A percentile compares a stretch with the other conserved stretches of the same genome.
phyloP scores from a whole-genome alignment of 176 grass and related monocot genomes.

The Oryza glaberrima region DNA sequence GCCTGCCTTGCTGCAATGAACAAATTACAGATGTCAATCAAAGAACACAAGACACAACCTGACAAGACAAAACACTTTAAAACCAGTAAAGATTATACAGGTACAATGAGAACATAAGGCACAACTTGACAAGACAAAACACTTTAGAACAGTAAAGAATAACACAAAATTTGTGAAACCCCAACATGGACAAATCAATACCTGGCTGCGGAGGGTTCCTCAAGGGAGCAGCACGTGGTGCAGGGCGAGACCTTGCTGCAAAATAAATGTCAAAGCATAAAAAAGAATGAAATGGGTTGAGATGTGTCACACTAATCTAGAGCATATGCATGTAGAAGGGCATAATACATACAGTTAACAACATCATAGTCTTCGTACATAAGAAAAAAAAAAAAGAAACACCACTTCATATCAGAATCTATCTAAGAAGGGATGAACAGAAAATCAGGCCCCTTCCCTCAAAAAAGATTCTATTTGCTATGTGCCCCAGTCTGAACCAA shows the following conservation, averaged over 20 bases:
- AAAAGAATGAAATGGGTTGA: neutral
- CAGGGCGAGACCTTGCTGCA: conserved; percentile 72
- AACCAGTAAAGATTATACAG: neutral
- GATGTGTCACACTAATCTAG: neutral
- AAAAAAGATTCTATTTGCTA: conserved; percentile 49
- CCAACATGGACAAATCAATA: neutral
- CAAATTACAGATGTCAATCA: neutral
- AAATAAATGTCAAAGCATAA: neutral
- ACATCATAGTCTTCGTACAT: neutral
- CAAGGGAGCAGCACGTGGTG: conserved; percentile 67
- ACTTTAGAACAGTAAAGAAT: neutral
- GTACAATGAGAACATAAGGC: neutral
- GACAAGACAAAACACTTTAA: neutral
- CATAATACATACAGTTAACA: neutral
- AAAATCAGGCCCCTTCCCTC: conserved; percentile 41
- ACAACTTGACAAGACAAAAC: neutral
- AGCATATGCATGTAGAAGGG: neutral
- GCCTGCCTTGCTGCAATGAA: conserved; percentile 57
- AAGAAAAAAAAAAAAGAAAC: neutral
- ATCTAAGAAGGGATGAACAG: conserved; percentile 49
- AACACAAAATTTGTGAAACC: neutral
- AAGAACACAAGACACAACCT: neutral
- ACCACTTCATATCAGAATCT: conserved; percentile 36
- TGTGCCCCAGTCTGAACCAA: conserved; percentile 60
- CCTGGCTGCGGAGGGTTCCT: conserved; percentile 82